Percentiles rank a stretch among this genome's conserved stretches.
Conservation (phyloP, 805 yeast species). For the Cyberlindnera petersonii region DNA sequence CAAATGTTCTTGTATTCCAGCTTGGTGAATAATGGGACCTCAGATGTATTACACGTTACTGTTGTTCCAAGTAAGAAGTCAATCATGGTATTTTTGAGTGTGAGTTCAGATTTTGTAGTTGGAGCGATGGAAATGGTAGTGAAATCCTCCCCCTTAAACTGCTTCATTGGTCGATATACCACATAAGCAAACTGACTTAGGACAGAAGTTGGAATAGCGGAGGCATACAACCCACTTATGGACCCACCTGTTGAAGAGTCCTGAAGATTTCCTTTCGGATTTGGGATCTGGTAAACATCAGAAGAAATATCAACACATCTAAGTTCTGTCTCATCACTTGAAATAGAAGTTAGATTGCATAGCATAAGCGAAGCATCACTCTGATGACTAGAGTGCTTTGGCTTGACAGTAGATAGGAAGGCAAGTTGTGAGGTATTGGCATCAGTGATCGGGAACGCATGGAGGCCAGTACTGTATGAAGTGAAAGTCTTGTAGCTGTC, state of each 20-base stretch:
- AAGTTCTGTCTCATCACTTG: constrained; percentile 4
- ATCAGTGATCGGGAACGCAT: constrained; percentile 7
- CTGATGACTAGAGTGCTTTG: neutral
- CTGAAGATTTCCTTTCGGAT: constrained; percentile 34
- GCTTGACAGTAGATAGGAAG: constrained; percentile 6
- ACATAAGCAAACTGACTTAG: constrained; percentile 46
- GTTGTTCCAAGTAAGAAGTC: constrained; percentile 23
- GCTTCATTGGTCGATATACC: constrained; percentile 38
- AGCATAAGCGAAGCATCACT: constrained; percentile 9
- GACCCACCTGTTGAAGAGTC: constrained; percentile 58
- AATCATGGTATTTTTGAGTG: constrained; percentile 4
- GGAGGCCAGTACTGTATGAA: constrained; percentile 1
- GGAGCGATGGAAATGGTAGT: constrained; percentile 6
- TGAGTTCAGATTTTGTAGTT: constrained; percentile 1
- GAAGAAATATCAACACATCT: constrained; percentile 43
- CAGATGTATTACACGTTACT: constrained; percentile 35
- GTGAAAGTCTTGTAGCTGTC: constrained; percentile 3
- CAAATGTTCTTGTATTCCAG: constrained; percentile 53
- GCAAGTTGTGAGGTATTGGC: constrained; percentile 1
- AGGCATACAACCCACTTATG: constrained; percentile 43
- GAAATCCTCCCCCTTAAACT: constrained; percentile 5
- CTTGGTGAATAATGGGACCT: constrained; percentile 41
- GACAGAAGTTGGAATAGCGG: constrained; percentile 38
- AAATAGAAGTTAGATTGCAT: constrained; percentile 7
- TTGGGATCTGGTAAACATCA: constrained; percentile 45